Evolutionary conservation across 192 early-diverging fungal genomes (phyloP).

Genomic region (Linnemannia schmuckeri): DNA sequence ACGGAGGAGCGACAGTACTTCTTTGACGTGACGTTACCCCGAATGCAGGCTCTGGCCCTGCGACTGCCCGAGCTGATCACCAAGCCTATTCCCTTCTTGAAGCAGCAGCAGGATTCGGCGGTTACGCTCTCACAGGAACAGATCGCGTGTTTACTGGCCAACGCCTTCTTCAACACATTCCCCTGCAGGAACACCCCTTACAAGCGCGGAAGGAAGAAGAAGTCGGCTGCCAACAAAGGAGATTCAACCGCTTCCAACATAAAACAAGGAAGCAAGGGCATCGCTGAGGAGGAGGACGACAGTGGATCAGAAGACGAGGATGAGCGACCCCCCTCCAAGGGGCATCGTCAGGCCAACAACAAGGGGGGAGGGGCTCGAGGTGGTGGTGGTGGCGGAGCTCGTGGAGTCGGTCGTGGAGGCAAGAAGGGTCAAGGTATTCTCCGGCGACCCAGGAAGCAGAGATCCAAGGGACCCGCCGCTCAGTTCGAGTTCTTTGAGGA

Average conservation of each 20-base stretch:
- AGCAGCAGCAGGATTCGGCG: conserved; percentile 43
- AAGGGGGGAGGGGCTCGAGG: neutral
- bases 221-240: neutral
- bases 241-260: neutral
- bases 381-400: conserved; percentile 26
- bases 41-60: conserved; percentile 40
- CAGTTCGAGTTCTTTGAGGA: conserved; percentile 49
- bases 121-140: conserved; percentile 52
- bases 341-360: conserved; percentile 7
- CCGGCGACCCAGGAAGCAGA: conserved; percentile 30
- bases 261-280: conserved; percentile 2
- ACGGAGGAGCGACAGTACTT: conserved; percentile 31
- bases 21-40: conserved; percentile 45
- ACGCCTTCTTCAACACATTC: conserved; percentile 53
- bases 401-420: conserved; percentile 6
- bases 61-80: conserved; percentile 35
- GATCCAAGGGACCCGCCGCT: conserved; percentile 25
- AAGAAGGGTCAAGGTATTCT: conserved; percentile 10
- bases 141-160: conserved; percentile 49
- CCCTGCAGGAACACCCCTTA: conserved; percentile 37
- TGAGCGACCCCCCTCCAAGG: conserved; percentile 8
- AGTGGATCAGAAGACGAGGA: conserved; percentile 3
- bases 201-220: conserved; percentile 36
- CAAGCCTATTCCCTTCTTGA: conserved; percentile 46
- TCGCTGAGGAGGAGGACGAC: conserved; percentile 26